These are phyloP conservation scores for Plasmodium reichenowi DNA, from an alignment of 169 alveolate genomes.

Conservation along the genomic window DNA sequence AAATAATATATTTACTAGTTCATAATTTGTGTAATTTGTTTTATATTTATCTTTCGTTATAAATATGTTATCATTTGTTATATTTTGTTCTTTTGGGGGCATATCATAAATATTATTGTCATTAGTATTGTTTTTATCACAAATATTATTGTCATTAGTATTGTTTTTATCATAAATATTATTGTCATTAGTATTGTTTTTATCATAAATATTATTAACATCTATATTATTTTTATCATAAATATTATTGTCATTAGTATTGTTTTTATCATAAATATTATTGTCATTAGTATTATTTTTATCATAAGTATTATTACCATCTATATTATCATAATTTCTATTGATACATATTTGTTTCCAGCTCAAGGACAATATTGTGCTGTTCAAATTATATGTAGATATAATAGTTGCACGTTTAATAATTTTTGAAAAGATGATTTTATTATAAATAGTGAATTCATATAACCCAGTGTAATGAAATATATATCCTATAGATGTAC, in stretches of 20 bases:
- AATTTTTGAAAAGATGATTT: conserved; percentile 38
- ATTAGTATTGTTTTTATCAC: not conserved
- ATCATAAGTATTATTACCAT: not conserved
- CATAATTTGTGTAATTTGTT: not conserved
- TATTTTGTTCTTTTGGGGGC: not conserved
- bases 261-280: not conserved
- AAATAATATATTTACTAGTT: conserved; percentile 8
- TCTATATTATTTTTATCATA: not conserved
- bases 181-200: not conserved
- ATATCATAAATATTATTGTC: not conserved
- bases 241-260: not conserved
- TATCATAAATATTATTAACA: not conserved
- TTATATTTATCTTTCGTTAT: not conserved
- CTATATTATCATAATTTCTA: no score
- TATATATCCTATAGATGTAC: conserved; percentile 68
- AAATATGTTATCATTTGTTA: not conserved
- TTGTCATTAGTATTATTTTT: not conserved
- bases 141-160: no score
- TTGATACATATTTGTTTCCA: not conserved
- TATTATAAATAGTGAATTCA: conserved; percentile 27
- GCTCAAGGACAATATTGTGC: conserved; percentile 31
- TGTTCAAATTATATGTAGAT: conserved; percentile 23
- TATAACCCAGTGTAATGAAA: conserved; percentile 39
- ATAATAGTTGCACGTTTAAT: conserved; percentile 16
- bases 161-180: not conserved